Evolutionary conservation across 2,329 filamentous ascomycete genomes (phyloP).

Genomic region (Emmonsiellopsis sp.): DNA sequence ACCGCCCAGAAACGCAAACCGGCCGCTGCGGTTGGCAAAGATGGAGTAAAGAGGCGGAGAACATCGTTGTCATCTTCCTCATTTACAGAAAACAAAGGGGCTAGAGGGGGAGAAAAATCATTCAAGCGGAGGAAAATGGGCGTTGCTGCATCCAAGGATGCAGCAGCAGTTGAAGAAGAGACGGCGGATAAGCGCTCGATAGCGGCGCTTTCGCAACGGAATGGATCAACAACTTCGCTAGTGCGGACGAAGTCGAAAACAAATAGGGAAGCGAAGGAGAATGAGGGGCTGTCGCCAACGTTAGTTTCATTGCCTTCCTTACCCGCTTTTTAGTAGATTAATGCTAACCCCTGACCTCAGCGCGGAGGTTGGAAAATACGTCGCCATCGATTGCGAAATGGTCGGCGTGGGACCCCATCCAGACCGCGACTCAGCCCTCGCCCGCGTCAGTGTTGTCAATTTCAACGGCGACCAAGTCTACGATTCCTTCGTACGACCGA

Average conservation of each 20-base stretch:
- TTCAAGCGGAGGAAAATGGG: constrained; percentile 1
- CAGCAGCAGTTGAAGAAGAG: not conserved
- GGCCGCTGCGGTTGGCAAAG: constrained; percentile 2
- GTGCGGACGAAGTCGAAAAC: constrained; percentile 2
- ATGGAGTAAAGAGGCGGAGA: constrained; percentile 11
- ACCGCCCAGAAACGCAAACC: constrained; percentile 23
- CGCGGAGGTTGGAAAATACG: constrained; percentile 73
- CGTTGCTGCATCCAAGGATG: not conserved
- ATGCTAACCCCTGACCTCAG: constrained; percentile 26
- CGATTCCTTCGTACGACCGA: constrained; percentile 80
- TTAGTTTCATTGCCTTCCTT: constrained; percentile 19
- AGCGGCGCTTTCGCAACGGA: not conserved
- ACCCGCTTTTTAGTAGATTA: not conserved
- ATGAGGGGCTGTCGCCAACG: constrained; percentile 49
- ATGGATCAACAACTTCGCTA: constrained; percentile 15
- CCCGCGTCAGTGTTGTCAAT: constrained; percentile 82
- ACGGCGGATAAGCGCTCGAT: not conserved
- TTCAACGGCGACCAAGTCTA: constrained; percentile 89
- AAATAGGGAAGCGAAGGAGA: constrained; percentile 40
- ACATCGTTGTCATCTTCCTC: constrained; percentile 2
- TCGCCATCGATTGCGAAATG: constrained; percentile 97
- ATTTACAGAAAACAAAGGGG: not conserved
- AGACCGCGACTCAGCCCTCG: constrained; percentile 63
- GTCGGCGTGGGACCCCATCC: constrained; percentile 63
- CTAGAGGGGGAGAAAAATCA: not conserved